Percentiles rank a stretch among this genome's conserved stretches.
These are phyloP conservation scores for Angomonas deanei DNA, from an alignment of 208 protist genomes.

Conservation along the genomic window DNA sequence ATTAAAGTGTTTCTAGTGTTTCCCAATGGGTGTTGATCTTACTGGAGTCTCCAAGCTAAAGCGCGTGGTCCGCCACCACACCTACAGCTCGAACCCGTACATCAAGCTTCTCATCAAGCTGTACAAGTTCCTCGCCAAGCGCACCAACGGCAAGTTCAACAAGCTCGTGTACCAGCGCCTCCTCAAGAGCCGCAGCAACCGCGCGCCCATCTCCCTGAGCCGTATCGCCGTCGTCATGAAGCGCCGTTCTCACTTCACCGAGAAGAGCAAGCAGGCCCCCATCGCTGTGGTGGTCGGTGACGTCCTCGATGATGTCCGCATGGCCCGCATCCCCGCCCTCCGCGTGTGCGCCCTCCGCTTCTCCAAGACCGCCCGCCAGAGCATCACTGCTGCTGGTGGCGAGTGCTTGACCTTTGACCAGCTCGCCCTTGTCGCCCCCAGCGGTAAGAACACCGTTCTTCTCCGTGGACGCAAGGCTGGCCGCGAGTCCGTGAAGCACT, in stretches of 20 bases:
- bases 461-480: conserved; percentile 94
- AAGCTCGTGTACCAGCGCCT: conserved; percentile 95
- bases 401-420: conserved; percentile 99
- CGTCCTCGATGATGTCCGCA: conserved; percentile 98
- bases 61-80: conserved; percentile 90
- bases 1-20: conserved; percentile 7
- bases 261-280: conserved; percentile 80
- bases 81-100: conserved; percentile 96
- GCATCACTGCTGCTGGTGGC: conserved; percentile 98
- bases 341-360: conserved; percentile 98
- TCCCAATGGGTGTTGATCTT: conserved; percentile 87
- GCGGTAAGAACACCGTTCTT: conserved; percentile 96
- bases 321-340: conserved; percentile 93
- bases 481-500: conserved; percentile 98
- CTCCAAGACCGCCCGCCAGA: conserved; percentile 96
- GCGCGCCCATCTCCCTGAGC: conserved; percentile 95
- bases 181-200: conserved; percentile 95
- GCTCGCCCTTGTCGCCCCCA: conserved; percentile 92
- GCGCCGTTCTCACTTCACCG: conserved; percentile 75
- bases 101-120: conserved; percentile 98
- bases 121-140: conserved; percentile 98
- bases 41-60: conserved; percentile 89
- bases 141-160: conserved; percentile 98
- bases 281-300: conserved; percentile 98
- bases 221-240: conserved; percentile 93